These are phyloP conservation scores for Boletus huronensis DNA, from an alignment of 768 basidiomycete genomes.

Conservation along the genomic window DNA sequence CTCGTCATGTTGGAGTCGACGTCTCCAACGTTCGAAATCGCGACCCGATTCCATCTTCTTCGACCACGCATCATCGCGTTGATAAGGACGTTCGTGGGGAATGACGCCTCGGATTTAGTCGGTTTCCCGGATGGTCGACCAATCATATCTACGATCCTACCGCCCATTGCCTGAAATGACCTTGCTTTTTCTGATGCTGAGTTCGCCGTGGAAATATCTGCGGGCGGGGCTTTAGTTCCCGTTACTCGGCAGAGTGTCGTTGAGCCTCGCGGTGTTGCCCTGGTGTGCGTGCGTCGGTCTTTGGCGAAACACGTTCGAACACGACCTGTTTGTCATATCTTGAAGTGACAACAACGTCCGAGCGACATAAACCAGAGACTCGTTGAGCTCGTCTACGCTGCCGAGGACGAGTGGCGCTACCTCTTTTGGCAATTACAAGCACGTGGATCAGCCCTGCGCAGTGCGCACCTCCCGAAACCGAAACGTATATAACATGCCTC, in stretches of 20 bases:
- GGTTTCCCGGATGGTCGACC: background rate
- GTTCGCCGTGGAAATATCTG: background rate
- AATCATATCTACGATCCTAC: conserved; percentile 1
- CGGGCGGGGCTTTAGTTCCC: background rate
- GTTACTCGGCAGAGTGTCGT: background rate
- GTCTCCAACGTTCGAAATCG: background rate
- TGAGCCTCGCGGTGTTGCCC: background rate
- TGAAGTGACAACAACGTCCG: too few species aligned
- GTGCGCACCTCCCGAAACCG: background rate
- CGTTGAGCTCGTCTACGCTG: too few species aligned
- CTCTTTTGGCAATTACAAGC: background rate
- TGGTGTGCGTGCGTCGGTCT: background rate
- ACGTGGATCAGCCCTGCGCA: conserved; percentile 8
- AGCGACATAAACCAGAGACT: too few species aligned
- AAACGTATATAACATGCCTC: conserved; percentile 17
- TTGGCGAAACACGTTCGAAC: background rate
- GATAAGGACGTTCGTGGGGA: background rate
- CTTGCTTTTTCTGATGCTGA: background rate
- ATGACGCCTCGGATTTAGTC: background rate
- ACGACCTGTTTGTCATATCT: too few species aligned
- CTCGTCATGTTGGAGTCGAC: background rate
- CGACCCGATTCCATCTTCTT: background rate
- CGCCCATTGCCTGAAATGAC: background rate
- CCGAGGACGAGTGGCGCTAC: conserved; percentile 5
- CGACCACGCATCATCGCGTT: too few species aligned